Base-by-base conservation (phyloP, 306 rosid genomes). In the Datisca glomerata region DNA sequence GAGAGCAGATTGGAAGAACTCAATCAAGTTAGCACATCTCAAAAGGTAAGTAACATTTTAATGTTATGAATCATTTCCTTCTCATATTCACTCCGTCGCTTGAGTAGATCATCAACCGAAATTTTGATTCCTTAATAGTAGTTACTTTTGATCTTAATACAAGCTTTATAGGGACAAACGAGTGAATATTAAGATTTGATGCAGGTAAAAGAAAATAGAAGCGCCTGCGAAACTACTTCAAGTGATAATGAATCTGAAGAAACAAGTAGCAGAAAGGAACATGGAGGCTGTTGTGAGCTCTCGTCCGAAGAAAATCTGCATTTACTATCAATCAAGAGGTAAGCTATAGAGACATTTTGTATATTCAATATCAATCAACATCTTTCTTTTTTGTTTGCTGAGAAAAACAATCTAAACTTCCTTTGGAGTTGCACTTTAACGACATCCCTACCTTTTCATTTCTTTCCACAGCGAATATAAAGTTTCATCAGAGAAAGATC, bases 1-100 rank as follows among this genome's bases (percentile, higher is more conserved):
- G 94, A 80, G 60, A 62, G 57, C 47, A 74, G 38, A 50, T 39
- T 75, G 57, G 79, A 64, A 71, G 86, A 80, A 66, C 63, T 75
- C 41, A 69, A 47, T 72, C 73, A 33, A 24, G 59, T 24, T 43
- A 54, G 61, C 63, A 43, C 68, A 64, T 36, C 61, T 50, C 73
- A 60, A 48, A 60, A 75, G 93, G 98, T 89, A 12, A 46, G 69
- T 18, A 49, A 21, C 37, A 12, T 35, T 41, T 35, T 46, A 32
- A 34, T 40, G 25, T 12, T 19, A 28, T 28, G n/a, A n/a, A n/a
- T n/a, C n/a, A n/a, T n/a, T n/a, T n/a, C n/a, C n/a, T n/a, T n/a
- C n/a, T n/a, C n/a, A n/a, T n/a, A n/a, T n/a, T n/a, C n/a, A n/a
- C n/a, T n/a, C n/a, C n/a, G n/a, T n/a, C n/a, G n/a, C n/a, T n/a